Percentiles rank a stretch among this genome's conserved stretches.
These are phyloP conservation scores for Nicotiana undulata DNA, from an alignment of 257 asterid species.

Conservation along the genomic window DNA sequence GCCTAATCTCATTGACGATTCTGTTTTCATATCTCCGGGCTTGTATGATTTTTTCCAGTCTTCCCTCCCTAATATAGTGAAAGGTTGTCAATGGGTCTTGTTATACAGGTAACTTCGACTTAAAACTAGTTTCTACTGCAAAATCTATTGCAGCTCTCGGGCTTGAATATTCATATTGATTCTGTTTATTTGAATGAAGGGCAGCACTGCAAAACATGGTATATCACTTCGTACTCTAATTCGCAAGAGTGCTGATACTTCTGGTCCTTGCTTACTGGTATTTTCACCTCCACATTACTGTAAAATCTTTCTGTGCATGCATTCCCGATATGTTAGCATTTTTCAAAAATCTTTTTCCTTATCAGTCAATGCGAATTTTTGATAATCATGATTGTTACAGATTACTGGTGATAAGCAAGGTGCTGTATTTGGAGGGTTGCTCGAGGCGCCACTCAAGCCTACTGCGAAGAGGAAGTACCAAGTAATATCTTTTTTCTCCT, in stretches of 20 bases:
- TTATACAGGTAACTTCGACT: constrained; percentile 59
- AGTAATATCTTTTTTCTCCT: constrained; percentile 20
- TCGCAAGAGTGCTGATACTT: constrained; percentile 43
- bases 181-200: constrained; percentile 54
- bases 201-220: constrained; percentile 93
- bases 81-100: constrained; percentile 81
- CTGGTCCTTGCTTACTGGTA: constrained; percentile 92
- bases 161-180: constrained; percentile 24
- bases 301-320: not conserved
- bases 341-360: not conserved
- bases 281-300: constrained; percentile 1
- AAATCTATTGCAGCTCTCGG: not conserved
- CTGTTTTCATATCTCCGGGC: constrained; percentile 53
- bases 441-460: constrained; percentile 78
- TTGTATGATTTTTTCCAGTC: constrained; percentile 68
- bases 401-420: constrained; percentile 89
- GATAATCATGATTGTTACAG: constrained; percentile 27
- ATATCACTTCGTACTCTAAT: constrained; percentile 88
- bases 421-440: constrained; percentile 89
- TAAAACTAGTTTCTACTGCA: not conserved
- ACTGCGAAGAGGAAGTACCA: constrained; percentile 82
- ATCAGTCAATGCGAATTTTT: not conserved
- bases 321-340: not conserved
- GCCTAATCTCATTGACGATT: constrained; percentile 53
- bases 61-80: constrained; percentile 86